Evolutionary conservation across 2,329 filamentous ascomycete genomes (phyloP).

Genomic region (Neospermospora avenae): DNA sequence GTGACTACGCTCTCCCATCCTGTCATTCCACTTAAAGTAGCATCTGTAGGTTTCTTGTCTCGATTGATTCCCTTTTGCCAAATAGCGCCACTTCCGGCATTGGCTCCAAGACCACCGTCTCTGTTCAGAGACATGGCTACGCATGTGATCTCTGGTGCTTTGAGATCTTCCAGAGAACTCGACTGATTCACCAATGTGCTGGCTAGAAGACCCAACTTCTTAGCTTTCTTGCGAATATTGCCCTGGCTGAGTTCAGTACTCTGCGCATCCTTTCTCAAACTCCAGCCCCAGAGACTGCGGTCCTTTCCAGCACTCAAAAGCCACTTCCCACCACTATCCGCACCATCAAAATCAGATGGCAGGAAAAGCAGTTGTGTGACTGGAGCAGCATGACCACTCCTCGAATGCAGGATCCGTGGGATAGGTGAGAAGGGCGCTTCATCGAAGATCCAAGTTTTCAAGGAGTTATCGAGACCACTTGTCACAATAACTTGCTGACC

Average conservation of each 20-base stretch:
- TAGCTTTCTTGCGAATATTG: conserved; percentile 80
- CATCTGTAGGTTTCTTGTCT: conserved; percentile 61
- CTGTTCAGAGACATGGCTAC: conserved; percentile 90
- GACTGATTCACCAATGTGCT: conserved; percentile 55
- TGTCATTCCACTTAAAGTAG: conserved; percentile 71
- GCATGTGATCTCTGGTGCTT: conserved; percentile 86
- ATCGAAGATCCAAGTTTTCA: conserved; percentile 97
- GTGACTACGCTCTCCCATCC: conserved; percentile 98
- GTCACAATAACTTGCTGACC: conserved; percentile 89
- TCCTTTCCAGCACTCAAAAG: conserved; percentile 85
- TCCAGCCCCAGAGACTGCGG: conserved; percentile 94
- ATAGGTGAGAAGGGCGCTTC: conserved; percentile 84
- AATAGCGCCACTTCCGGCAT: conserved; percentile 72
- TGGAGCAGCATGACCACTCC: conserved; percentile 85
- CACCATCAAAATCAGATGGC: conserved; percentile 83
- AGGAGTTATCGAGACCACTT: conserved; percentile 86
- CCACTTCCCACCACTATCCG: conserved; percentile 90
- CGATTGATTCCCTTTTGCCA: conserved; percentile 72
- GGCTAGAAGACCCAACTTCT: conserved; percentile 74
- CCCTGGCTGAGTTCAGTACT: conserved; percentile 93
- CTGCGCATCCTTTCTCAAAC: conserved; percentile 88
- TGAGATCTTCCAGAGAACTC: conserved; percentile 69
- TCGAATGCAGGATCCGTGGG: conserved; percentile 78
- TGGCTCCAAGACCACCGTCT: conserved; percentile 87
- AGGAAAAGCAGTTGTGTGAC: conserved; percentile 82